Evolutionary conservation across 2,329 filamentous ascomycete species (phyloP).

Genomic region (Penicillium palitans): DNA sequence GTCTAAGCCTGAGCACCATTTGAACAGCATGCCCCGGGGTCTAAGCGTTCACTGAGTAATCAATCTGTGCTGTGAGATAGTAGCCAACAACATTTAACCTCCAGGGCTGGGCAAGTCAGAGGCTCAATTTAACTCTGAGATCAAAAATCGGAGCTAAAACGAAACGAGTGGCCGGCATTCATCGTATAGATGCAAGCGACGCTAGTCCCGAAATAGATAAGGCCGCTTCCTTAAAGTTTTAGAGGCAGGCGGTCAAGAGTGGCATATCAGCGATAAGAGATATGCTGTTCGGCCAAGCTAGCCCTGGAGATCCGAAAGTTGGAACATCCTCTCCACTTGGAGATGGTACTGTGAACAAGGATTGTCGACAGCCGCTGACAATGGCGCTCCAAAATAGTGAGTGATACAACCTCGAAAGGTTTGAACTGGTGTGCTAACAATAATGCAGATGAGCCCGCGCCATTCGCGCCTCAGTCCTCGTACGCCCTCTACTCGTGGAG

Average conservation of each 20-base stretch:
- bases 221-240: background rate
- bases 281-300: constrained; percentile 18
- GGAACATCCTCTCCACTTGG: constrained; percentile 20
- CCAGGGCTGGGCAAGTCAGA: background rate
- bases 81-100: background rate
- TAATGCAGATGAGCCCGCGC: constrained; percentile 30
- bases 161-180: background rate
- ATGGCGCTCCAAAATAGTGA: constrained; percentile 38
- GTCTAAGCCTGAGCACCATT: too few species aligned
- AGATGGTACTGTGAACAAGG: constrained; percentile 27
- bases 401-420: background rate
- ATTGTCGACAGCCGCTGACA: constrained; percentile 27
- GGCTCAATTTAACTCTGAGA: background rate
- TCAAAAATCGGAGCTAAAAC: background rate
- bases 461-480: constrained; percentile 43
- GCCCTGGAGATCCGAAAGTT: constrained; percentile 16
- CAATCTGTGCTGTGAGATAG: background rate
- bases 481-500: constrained; percentile 28
- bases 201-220: background rate
- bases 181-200: background rate
- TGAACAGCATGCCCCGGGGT: too few species aligned
- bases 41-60: background rate
- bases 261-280: constrained; percentile 18
- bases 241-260: background rate
- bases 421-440: constrained; percentile 16